phyloP scores from a whole-genome alignment of 140 eudicot species.

The Bidens hawaiensis region DNA sequence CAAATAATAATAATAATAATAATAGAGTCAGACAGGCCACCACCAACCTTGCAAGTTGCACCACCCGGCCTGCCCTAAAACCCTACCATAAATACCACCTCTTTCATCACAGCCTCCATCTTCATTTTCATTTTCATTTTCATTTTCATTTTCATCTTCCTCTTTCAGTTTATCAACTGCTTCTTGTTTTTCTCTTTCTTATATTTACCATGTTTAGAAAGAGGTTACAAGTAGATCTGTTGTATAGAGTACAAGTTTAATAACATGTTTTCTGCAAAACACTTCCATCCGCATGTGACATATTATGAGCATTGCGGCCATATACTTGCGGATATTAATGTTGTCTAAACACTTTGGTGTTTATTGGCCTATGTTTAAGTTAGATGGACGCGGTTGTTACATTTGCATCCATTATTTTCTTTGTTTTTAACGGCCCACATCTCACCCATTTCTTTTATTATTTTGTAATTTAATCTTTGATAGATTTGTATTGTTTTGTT shows the following conservation, averaged over 20 bases:
- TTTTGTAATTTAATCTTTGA: not conserved
- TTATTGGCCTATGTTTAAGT: conserved; percentile 31
- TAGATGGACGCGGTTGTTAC: conserved; percentile 1
- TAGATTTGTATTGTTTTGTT: not conserved
- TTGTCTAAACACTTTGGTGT: conserved; percentile 12
- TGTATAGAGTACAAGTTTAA: conserved; percentile 5
- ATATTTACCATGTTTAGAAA: not conserved
- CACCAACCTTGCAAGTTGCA: conserved; percentile 23
- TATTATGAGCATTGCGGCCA: conserved; percentile 73
- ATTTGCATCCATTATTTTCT: conserved; percentile 16
- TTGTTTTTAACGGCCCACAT: conserved; percentile 22
- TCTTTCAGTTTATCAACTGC: not conserved
- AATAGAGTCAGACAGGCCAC: conserved; percentile 17
- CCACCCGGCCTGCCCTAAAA: conserved; percentile 34
- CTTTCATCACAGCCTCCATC: conserved; percentile 30
- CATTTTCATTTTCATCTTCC: too few relatives aligned
- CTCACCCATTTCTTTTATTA: not conserved
- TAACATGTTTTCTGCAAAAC: conserved; percentile 37
- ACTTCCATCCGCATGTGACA: conserved; percentile 78
- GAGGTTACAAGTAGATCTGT: conserved; percentile 15
- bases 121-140: not conserved
- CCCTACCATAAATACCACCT: conserved; percentile 29
- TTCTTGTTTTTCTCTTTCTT: not conserved
- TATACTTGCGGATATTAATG: conserved; percentile 52
- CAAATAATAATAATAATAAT: not conserved